These are phyloP conservation scores for Alternaria longipes DNA, from an alignment of 2,329 filamentous ascomycete genomes.

Conservation along the genomic window DNA sequence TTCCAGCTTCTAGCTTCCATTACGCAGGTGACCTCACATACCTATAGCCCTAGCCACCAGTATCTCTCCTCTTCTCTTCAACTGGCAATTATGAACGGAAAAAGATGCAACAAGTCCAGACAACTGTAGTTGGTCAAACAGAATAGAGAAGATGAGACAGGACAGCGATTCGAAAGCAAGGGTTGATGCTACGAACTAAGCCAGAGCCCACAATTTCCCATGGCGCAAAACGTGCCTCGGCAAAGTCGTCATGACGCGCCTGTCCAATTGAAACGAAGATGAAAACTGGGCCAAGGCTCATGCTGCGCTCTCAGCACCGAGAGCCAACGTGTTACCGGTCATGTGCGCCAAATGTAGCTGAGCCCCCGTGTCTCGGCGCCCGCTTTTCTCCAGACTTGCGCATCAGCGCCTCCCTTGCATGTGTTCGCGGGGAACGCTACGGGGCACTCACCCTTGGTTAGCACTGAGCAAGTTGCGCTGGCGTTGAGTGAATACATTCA, in stretches of 20 bases:
- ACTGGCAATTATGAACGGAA: background rate
- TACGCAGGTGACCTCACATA: slow-evolving; percentile 3
- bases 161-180: background rate
- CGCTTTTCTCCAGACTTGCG: slow-evolving; percentile 5
- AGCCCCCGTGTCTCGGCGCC: background rate
- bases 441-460: background rate
- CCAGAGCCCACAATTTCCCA: slow-evolving; percentile 5
- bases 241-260: slow-evolving; percentile 1
- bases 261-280: slow-evolving; percentile 1
- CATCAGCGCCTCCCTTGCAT: background rate
- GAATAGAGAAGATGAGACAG: background rate
- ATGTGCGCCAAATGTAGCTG: slow-evolving; percentile 2
- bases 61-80: background rate
- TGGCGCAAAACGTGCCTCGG: slow-evolving; percentile 8
- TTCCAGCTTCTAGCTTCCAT: slow-evolving; percentile 12
- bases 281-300: slow-evolving; percentile 4
- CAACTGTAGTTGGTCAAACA: background rate
- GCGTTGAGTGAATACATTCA: background rate
- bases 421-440: slow-evolving; percentile 3
- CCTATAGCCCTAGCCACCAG: background rate
- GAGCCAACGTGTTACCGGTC: background rate
- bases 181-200: slow-evolving; percentile 1
- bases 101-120: background rate
- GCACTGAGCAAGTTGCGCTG: background rate
- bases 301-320: background rate